Base-by-base conservation (phyloP, 306 rosid species). In the Vigna trinervia region DNA sequence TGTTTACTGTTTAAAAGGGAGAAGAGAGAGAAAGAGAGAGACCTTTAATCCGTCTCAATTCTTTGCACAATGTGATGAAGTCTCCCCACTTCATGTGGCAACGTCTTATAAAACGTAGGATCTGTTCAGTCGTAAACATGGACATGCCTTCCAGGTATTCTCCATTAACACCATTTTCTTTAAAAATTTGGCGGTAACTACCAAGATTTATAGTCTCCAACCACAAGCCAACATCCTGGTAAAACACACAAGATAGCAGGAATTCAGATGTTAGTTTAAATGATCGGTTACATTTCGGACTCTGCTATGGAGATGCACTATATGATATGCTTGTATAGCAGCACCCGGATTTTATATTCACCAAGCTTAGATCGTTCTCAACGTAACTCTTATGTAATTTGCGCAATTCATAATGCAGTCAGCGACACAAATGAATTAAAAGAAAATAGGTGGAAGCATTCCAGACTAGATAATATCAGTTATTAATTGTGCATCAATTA, bases 1-100 rank as follows among this genome's bases (percentile, higher is more conserved):
- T 78, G 80, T 57, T 26, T 45, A 74, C 56, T 62, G 60, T 38
- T 56, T 36, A n/a, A 43, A 57, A 34, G 76, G 69, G 36, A 19
- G 30, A 7, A 66, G 69, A 71, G 82, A 65, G 69, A 30, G 51
- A 43, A 39, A 39, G 60, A 46, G 67, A 73, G 82, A 71, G 48
- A 95, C 99, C 99, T 91, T 95, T 95, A 75, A 95, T 95, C 72
- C 97, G 96, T 85, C 99, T 93, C 46, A 95, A 91, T 78, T 95
- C 99, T 92, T 92, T 92, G 82, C 99, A 95, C 65, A 95, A 85
- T 4, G 98, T 95, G 77, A 95, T 95, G 85, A 95, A 95, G 79
- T 95, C 99, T 69, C 99, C 98, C 99, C 98, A 92, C 86, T 89
- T 95, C 98, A 95, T 90, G 90, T 92, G 98, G 78, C 98, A 92